Evolutionary conservation across 2,329 filamentous ascomycete species (phyloP).

Genomic region (Fragosphaeria purpurea): DNA sequence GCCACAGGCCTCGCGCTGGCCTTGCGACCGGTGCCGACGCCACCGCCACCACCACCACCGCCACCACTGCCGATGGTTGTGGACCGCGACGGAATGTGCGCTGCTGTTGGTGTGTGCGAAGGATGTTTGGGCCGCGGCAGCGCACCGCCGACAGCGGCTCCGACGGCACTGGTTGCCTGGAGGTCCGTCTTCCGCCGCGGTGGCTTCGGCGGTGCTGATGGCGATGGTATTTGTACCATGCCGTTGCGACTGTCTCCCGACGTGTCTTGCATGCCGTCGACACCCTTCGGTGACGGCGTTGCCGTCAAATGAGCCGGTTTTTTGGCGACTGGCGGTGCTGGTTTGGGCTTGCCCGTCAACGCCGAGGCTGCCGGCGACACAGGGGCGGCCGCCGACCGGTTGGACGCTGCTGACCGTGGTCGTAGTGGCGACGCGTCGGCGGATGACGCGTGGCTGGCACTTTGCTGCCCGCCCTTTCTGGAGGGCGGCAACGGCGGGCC

Average conservation of each 20-base stretch:
- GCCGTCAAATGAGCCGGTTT: conserved; percentile 48
- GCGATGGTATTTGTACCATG: too few relatives aligned
- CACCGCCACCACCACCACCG: not conserved
- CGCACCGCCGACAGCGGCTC: not conserved
- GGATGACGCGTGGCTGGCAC: not conserved
- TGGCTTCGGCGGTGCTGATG: not conserved
- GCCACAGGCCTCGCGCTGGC: not conserved
- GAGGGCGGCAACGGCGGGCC: not conserved
- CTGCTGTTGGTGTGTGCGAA: conserved; percentile 16
- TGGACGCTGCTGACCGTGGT: conserved; percentile 19
- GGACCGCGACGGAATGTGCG: too few relatives aligned
- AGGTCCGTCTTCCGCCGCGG: conserved; percentile 5
- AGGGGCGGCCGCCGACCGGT: conserved; percentile 22
- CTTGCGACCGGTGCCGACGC: conserved; percentile 6
- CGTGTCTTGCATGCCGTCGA: conserved; percentile 16
- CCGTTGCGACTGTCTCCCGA: conserved; percentile 1
- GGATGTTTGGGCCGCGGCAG: conserved; percentile 12
- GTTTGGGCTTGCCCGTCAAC: conserved; percentile 21
- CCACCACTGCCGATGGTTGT: not conserved
- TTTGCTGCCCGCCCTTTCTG: not conserved
- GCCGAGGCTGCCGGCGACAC: not conserved
- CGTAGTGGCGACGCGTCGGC: conserved; percentile 9
- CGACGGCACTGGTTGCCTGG: not conserved
- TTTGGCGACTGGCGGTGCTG: conserved; percentile 48
- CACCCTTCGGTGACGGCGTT: conserved; percentile 3